phyloP scores from a whole-genome alignment of 1,284 basidiomycete species.

The Ceratobasidium sp. region DNA sequence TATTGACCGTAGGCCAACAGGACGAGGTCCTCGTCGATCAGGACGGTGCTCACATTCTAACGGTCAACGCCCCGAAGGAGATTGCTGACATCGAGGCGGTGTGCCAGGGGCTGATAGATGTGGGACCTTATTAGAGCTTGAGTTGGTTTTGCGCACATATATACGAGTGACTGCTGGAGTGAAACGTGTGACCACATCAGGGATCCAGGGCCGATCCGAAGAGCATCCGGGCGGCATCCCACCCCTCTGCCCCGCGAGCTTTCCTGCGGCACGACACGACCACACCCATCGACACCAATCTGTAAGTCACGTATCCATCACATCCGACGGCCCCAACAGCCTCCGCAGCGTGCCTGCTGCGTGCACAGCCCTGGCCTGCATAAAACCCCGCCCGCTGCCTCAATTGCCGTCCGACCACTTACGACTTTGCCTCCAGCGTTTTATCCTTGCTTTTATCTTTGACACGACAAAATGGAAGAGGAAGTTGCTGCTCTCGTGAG shows the following conservation, averaged over 20 bases:
- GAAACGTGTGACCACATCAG: constrained; percentile 31
- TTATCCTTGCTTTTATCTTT: constrained; percentile 23
- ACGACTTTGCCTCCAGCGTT: constrained; percentile 18
- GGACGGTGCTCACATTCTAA: constrained; percentile 71
- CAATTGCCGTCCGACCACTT: not conserved
- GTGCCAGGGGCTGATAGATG: constrained; percentile 81
- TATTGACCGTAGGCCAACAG: constrained; percentile 58
- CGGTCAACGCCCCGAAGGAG: constrained; percentile 90
- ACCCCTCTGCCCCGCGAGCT: constrained; percentile 44
- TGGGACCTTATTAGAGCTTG: constrained; percentile 68
- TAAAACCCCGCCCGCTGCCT: not conserved
- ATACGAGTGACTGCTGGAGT: not conserved
- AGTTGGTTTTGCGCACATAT: not conserved
- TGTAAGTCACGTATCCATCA: constrained; percentile 17
- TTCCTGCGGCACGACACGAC: constrained; percentile 38
- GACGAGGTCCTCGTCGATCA: constrained; percentile 83
- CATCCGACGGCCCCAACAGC: not conserved
- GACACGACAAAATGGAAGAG: constrained; percentile 51
- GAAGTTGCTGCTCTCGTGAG: constrained; percentile 54
- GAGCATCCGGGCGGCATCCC: constrained; percentile 27
- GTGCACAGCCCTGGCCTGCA: constrained; percentile 20
- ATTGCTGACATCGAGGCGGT: constrained; percentile 89
- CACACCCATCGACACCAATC: constrained; percentile 20
- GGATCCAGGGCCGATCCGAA: constrained; percentile 26
- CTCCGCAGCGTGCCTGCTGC: constrained; percentile 3